These are phyloP conservation scores for Apiospora arundinis DNA, from an alignment of 2,329 filamentous ascomycete genomes.

Conservation along the genomic window DNA sequence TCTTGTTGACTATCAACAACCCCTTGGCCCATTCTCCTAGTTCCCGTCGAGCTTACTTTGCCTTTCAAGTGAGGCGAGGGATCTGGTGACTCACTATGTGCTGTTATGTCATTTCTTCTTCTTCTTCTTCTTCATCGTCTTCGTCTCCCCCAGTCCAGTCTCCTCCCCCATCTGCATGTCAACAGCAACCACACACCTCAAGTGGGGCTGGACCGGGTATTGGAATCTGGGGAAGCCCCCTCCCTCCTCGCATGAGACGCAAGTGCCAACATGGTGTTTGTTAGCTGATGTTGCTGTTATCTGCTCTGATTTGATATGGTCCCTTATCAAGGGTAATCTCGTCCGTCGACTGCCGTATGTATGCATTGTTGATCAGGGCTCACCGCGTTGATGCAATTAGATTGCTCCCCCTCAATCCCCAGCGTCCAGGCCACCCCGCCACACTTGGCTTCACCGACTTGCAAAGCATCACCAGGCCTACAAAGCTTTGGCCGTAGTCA, in stretches of 20 bases:
- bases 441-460: too few relatives aligned
- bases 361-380: too few relatives aligned
- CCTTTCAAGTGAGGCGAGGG: background rate
- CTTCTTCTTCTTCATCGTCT: background rate
- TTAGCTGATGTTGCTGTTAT: background rate
- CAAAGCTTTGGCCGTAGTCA: too few relatives aligned
- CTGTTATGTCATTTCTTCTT: background rate
- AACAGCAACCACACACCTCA: background rate
- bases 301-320: too few relatives aligned
- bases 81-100: conserved; percentile 3
- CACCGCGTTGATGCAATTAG: too few relatives aligned
- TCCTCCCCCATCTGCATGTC: background rate
- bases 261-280: background rate
- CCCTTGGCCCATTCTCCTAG: background rate
- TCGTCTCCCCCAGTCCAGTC: background rate
- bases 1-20: background rate
- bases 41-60: background rate
- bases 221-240: conserved; percentile 2
- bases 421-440: too few relatives aligned
- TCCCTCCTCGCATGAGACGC: background rate
- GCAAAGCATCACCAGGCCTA: too few relatives aligned
- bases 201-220: background rate
- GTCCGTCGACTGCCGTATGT: too few relatives aligned
- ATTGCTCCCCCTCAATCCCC: too few relatives aligned
- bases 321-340: too few relatives aligned